These are phyloP conservation scores for Pseudogymnoascus sp. DNA, from an alignment of 2,329 filamentous ascomycete genomes.

Conservation along the genomic window DNA sequence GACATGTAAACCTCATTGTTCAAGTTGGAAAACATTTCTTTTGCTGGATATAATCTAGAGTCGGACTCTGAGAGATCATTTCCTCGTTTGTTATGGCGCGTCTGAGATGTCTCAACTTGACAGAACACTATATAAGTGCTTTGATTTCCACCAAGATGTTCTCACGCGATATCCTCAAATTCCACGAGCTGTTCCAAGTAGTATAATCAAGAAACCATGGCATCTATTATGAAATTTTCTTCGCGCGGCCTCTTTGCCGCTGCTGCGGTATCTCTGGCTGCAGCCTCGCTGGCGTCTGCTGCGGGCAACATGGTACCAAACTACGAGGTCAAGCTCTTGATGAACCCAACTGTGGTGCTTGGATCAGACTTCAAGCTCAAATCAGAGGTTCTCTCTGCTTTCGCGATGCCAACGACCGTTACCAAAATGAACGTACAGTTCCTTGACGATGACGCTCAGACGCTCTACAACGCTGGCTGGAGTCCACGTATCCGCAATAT, in stretches of 20 bases:
- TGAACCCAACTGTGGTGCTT: conserved; percentile 30
- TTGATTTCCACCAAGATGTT: not conserved
- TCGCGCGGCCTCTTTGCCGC: not conserved
- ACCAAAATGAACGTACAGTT: conserved; percentile 34
- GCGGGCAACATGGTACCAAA: conserved; percentile 24
- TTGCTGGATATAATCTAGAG: not conserved
- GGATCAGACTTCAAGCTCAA: conserved; percentile 27
- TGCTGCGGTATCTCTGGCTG: not conserved
- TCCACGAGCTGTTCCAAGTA: not conserved
- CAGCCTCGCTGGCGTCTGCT: conserved; percentile 4
- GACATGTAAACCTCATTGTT: not conserved
- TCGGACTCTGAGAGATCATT: not conserved
- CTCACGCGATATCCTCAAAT: not conserved
- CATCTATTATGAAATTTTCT: not conserved
- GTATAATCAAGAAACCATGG: not conserved
- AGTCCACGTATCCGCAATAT: conserved; percentile 33
- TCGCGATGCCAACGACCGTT: conserved; percentile 26
- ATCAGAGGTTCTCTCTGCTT: conserved; percentile 25
- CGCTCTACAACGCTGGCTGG: conserved; percentile 31
- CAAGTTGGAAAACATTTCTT: not conserved
- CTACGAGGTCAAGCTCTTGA: conserved; percentile 31
- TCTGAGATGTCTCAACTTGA: not conserved
- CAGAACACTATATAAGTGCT: not conserved
- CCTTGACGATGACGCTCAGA: conserved; percentile 29
- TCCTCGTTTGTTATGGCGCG: conserved; percentile 1